Evolutionary conservation across 2,329 filamentous ascomycete species (phyloP).

Genomic region (Zymoseptoria crescenta): DNA sequence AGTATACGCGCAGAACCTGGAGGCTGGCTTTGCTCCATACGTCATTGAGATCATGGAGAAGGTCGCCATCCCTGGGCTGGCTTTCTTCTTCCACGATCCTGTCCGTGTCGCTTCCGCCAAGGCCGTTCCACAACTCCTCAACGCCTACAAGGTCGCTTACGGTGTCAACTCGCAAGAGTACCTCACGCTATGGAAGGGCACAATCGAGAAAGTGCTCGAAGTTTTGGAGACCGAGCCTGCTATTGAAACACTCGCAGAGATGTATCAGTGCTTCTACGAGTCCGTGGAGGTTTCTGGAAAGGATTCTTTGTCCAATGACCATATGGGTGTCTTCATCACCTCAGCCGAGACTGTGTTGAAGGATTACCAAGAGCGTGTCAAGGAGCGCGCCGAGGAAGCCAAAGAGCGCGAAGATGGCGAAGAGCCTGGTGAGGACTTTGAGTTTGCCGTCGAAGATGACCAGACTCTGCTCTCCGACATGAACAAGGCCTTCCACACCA

Average conservation of each 20-base stretch:
- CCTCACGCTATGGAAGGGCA: constrained; percentile 72
- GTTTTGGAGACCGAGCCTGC: constrained; percentile 89
- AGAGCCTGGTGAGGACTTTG: constrained; percentile 67
- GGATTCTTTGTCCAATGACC: constrained; percentile 65
- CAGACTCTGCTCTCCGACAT: constrained; percentile 95
- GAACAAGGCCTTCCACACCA: constrained; percentile 99
- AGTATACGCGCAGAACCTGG: constrained; percentile 94
- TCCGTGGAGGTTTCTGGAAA: constrained; percentile 90
- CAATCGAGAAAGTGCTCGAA: constrained; percentile 84
- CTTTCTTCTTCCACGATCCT: constrained; percentile 99
- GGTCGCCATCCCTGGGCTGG: constrained; percentile 84
- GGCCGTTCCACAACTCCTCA: constrained; percentile 84
- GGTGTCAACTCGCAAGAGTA: constrained; percentile 73
- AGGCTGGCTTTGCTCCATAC: constrained; percentile 84
- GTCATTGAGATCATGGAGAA: constrained; percentile 92
- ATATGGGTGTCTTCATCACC: constrained; percentile 83
- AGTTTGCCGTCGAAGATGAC: constrained; percentile 93
- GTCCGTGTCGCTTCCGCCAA: constrained; percentile 93
- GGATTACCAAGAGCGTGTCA: constrained; percentile 85
- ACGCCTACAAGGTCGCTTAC: constrained; percentile 88
- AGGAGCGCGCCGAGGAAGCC: constrained; percentile 73
- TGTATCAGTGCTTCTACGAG: constrained; percentile 99
- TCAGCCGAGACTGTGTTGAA: constrained; percentile 77
- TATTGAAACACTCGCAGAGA: constrained; percentile 92
- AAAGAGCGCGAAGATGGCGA: constrained; percentile 73